Conservation (phyloP, 164 flowering plant genomes). For the Warburgia ugandensis region DNA sequence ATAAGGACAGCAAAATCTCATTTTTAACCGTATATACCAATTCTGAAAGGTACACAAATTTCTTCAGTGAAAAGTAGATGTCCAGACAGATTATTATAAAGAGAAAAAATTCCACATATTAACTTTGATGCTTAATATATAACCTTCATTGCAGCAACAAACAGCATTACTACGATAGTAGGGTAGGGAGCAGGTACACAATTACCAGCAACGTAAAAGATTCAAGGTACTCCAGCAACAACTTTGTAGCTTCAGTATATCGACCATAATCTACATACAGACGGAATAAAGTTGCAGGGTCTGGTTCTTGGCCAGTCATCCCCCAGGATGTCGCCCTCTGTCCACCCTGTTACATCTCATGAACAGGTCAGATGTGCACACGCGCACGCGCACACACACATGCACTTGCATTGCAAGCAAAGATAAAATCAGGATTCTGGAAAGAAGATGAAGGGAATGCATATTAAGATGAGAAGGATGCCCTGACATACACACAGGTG, state of each 20-base stretch:
- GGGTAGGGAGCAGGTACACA: slow-evolving; percentile 7
- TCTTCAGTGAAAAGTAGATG: too few species aligned
- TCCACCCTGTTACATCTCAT: slow-evolving; percentile 42
- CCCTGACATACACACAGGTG: too few species aligned
- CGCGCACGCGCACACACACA: too few species aligned
- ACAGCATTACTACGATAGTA: not conserved
- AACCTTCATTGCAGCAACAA: not conserved
- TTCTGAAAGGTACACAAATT: too few species aligned
- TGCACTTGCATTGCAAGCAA: too few species aligned
- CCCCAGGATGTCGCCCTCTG: slow-evolving; percentile 48
- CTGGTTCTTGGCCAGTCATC: slow-evolving; percentile 78
- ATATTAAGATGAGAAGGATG: too few species aligned
- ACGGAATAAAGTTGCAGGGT: slow-evolving; percentile 67
- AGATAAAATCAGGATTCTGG: too few species aligned
- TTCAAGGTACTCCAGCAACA: slow-evolving; percentile 71
- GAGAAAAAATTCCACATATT: too few species aligned
- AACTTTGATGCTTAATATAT: not conserved
- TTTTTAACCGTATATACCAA: too few species aligned
- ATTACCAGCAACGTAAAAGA: slow-evolving; percentile 59
- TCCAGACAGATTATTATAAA: too few species aligned
- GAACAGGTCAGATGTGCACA: not conserved
- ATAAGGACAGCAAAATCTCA: too few species aligned
- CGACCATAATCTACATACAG: slow-evolving; percentile 82
- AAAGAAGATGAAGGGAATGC: too few species aligned
- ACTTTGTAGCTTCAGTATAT: slow-evolving; percentile 72